Evolutionary conservation across 768 basidiomycete species (phyloP).

Genomic region (Podaxis sp.): DNA sequence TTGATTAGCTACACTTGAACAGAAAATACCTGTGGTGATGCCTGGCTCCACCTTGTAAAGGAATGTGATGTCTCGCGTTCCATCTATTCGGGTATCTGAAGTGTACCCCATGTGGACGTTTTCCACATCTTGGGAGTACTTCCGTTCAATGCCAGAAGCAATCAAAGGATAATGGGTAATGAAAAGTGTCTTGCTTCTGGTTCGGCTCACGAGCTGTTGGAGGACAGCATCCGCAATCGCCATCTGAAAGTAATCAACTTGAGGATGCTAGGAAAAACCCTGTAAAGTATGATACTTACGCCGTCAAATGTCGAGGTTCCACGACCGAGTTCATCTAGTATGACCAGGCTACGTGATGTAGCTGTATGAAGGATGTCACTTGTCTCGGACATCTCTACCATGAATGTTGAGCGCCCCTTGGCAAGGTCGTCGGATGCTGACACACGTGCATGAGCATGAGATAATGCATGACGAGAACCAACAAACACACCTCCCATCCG

Average conservation of each 20-base stretch:
- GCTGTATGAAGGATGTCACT: slow-evolving; percentile 83
- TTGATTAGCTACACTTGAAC: no score
- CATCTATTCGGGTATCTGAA: slow-evolving; percentile 66
- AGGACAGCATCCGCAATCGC: slow-evolving; percentile 84
- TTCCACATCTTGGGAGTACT: slow-evolving; percentile 59
- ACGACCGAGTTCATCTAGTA: slow-evolving; percentile 87
- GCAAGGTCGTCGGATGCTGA: slow-evolving; percentile 85
- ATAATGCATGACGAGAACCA: slow-evolving; percentile 2
- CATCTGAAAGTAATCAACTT: slow-evolving; percentile 50
- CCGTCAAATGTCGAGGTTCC: slow-evolving; percentile 96
- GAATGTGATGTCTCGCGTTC: slow-evolving; percentile 81
- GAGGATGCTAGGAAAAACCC: not conserved
- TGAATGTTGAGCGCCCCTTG: slow-evolving; percentile 89
- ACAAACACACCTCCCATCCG: slow-evolving; percentile 77
- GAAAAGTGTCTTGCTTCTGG: slow-evolving; percentile 77
- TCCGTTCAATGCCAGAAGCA: slow-evolving; percentile 62
- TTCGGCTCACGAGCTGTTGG: slow-evolving; percentile 59
- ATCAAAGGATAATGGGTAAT: slow-evolving; percentile 94
- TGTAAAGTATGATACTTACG: slow-evolving; percentile 30
- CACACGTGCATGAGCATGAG: slow-evolving; percentile 9
- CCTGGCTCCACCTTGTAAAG: slow-evolving; percentile 76
- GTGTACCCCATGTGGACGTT: slow-evolving; percentile 90
- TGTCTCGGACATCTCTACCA: slow-evolving; percentile 96
- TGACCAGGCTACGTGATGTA: slow-evolving; percentile 75
- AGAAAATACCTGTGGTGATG: slow-evolving; percentile 52